phyloP scores from a whole-genome alignment of 768 basidiomycete genomes.

The Kondoa subrosea region DNA sequence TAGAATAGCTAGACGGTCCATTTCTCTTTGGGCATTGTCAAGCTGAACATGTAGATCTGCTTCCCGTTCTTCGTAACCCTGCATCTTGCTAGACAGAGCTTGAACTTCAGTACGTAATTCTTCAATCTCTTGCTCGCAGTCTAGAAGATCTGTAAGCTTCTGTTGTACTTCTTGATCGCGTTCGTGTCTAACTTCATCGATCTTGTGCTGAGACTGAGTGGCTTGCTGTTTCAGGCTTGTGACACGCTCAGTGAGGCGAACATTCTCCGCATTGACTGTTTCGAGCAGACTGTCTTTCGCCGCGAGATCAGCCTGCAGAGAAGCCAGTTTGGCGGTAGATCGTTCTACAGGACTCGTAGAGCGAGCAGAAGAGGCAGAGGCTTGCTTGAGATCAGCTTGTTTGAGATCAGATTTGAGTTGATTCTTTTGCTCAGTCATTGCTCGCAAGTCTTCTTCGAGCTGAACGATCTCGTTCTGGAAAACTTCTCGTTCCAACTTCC shows the following conservation, averaged over 20 bases:
- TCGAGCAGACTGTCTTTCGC: neutral
- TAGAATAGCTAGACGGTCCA: neutral
- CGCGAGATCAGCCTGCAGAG: neutral
- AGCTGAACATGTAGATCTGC: constrained; percentile 17
- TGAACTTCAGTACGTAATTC: neutral
- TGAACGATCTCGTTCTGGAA: constrained; percentile 2
- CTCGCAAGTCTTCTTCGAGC: constrained; percentile 5
- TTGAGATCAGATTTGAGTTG: neutral
- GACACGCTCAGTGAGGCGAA: neutral
- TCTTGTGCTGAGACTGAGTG: neutral
- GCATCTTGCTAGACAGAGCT: neutral
- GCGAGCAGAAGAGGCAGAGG: neutral
- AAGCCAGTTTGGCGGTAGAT: neutral
- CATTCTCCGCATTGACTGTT: neutral
- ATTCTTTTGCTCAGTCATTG: neutral
- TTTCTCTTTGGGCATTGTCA: constrained; percentile 16
- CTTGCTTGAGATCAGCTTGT: neutral
- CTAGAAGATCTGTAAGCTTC: neutral
- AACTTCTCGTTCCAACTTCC: neutral
- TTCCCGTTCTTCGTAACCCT: neutral
- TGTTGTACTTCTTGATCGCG: neutral
- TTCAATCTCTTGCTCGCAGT: neutral
- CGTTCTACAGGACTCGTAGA: neutral
- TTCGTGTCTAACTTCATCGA: neutral
- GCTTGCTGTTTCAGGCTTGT: neutral